Percentiles rank a stretch among this genome's conserved stretches.
Conservation (phyloP, 305 asterid genomes). For the Fraxinus ornus region DNA sequence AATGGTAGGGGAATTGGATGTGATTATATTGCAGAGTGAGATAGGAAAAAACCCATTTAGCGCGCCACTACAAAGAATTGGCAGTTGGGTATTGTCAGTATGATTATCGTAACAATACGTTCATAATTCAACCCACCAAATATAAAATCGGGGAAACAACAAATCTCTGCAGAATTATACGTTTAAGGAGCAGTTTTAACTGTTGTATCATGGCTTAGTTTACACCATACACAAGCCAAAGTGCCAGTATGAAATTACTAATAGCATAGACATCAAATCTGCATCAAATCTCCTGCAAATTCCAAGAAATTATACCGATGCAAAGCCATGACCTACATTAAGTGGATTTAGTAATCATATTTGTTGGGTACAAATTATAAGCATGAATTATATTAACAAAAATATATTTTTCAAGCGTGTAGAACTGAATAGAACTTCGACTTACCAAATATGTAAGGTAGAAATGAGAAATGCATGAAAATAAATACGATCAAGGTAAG, state of each 20-base stretch:
- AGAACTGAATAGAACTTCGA: no score
- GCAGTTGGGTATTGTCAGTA: background rate
- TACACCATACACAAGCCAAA: background rate
- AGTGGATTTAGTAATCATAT: constrained; percentile 42
- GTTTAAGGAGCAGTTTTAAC: background rate
- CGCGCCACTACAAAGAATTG: background rate
- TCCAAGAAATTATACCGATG: constrained; percentile 1
- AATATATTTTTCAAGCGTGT: no score
- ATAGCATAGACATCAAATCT: background rate
- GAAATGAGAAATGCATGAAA: no score
- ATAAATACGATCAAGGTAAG: no score
- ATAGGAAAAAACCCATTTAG: background rate
- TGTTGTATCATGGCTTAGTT: background rate
- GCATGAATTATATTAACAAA: no score
- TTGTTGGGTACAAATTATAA: no score
- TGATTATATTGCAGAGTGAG: background rate
- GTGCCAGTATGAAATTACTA: background rate
- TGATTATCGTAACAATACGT: background rate
- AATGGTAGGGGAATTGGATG: background rate
- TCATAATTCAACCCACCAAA: background rate
- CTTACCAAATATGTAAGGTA: no score
- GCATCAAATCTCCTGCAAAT: background rate
- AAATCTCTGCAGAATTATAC: background rate
- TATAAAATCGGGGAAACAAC: background rate
- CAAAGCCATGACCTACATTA: background rate